Base-by-base conservation (phyloP, 176 grass and related monocot species). In the Aegilops umbellulata region DNA sequence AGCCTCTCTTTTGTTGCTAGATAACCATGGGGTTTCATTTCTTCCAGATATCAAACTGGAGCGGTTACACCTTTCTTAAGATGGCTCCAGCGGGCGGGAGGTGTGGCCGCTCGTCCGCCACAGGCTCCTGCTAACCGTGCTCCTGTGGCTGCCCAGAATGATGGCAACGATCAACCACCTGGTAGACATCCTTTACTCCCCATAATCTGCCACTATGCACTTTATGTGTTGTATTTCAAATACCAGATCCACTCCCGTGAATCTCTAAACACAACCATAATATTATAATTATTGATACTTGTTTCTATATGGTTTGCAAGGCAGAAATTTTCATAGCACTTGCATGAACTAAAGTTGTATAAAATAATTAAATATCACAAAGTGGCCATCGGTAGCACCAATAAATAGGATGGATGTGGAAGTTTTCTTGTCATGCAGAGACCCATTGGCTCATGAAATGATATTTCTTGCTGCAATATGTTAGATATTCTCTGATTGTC, bases 1-100 rank as follows among this genome's bases (percentile, higher is more conserved):
- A 31, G 38, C 11, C 62, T 32, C 20, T 69, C 20, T 69, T 57
- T 64, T 75, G n/a, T 64, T 85, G 76, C 27, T 49, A 67, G 26
- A 84, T 88, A 13, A 84, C 66, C 36, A 72, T 23, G 20, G 78
- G 61, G 14, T 71, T 90, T 11, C 3, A 26, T 88, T 35, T 94
- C 80, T 47, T 42, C 11, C 61, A 95, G 96, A 78, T 98, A 95
- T 89, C 93, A 98, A 84, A 98, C 94, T 63, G 92, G 96, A 71
- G 85, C 82, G 16, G 86, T 98, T 86, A 69, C 88, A 75, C 93
- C 93, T 80, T 86, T 98, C 27, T n/a, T 95, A 78, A 83, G 94
- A 86, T 91, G 88, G 93, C 72, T 98, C 73, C 90, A 86, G 62
- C 93, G 87, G 53, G 91, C 82, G 1, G 90, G 80, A 87, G 90